Base-by-base conservation (phyloP, 192 early-diverging fungal species). In the Rhizophagus prolifer region DNA sequence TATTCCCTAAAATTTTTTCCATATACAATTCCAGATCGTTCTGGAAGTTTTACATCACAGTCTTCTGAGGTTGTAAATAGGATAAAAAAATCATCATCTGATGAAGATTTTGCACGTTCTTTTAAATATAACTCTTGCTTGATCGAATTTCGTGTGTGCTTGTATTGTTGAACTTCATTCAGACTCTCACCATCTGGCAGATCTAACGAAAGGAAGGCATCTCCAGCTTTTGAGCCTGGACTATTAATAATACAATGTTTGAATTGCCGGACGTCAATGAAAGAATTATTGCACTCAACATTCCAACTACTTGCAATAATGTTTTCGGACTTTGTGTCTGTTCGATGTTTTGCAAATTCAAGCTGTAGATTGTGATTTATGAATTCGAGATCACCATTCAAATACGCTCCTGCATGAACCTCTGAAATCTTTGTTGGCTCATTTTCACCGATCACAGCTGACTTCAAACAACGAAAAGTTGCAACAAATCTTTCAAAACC, bases 101-200 rank as follows among this genome's bases (percentile, higher is more conserved):
- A 78, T 74, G 76, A 71, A 74, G 78, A 74, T 59, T 79, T 79
- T 28, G 26, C 19, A 36, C 74, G 65, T 50, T 82, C 81, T 25
- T 41, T 13, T 74, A 36, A 10, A 38, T 77, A 82, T 36, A 74
- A 34, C 1, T 75, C 47, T 60, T 59, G 30, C 12, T 25, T 25
- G 23, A 71, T 58, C 67, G 44, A 38, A 14, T 61, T 61, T 74
- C 50, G 31, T 38, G 19, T 58, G 4, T 77, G 72, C 65, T 79
- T 79, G 69, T 76, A 79, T 72, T 82, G 75, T 69, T 82, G 81
- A 50, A 79, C 58, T 78, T 82, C 76, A 10, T 65, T 82, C 47
- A 34, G 4, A 67, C 26, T 66, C 54, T 58, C 44, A 5, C 9
- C 5, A 59, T 44, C 30, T 28, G 36, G 23, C 10, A 26, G 23